Percentiles rank a stretch among this genome's conserved stretches.
Evolutionary conservation across 257 asterid species (phyloP).

Genomic region (Solanum virginianum): DNA sequence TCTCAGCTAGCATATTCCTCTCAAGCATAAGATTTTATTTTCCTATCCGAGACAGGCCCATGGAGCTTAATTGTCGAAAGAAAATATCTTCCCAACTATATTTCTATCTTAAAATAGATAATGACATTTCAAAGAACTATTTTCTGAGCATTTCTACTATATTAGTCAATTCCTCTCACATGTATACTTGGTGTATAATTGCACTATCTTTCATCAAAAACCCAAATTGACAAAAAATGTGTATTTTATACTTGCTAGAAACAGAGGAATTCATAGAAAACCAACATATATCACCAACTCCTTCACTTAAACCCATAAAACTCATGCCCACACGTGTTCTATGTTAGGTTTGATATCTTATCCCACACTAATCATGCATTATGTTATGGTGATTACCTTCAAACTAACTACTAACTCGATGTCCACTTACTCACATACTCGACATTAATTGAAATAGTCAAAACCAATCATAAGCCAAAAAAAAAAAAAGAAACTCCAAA

Average conservation of each 20-base stretch:
- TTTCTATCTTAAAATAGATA: background rate
- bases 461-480: background rate
- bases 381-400: background rate
- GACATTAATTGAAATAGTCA: background rate
- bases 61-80: background rate
- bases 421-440: background rate
- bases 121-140: background rate
- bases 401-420: background rate
- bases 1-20: background rate
- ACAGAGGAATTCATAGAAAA: background rate
- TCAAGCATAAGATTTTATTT: background rate
- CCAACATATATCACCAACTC: background rate
- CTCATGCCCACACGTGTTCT: background rate
- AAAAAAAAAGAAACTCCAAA: background rate
- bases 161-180: background rate
- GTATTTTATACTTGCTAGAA: background rate
- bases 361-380: background rate
- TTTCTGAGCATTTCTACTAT: background rate
- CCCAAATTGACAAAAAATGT: background rate
- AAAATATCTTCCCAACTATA: background rate
- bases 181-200: background rate
- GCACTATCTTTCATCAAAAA: background rate
- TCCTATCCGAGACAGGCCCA: background rate
- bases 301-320: background rate
- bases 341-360: background rate